A percentile compares a stretch with the other conserved stretches of the same genome.
Evolutionary conservation across 805 yeast species (phyloP).

Genomic region (Alloascoidea africana): DNA sequence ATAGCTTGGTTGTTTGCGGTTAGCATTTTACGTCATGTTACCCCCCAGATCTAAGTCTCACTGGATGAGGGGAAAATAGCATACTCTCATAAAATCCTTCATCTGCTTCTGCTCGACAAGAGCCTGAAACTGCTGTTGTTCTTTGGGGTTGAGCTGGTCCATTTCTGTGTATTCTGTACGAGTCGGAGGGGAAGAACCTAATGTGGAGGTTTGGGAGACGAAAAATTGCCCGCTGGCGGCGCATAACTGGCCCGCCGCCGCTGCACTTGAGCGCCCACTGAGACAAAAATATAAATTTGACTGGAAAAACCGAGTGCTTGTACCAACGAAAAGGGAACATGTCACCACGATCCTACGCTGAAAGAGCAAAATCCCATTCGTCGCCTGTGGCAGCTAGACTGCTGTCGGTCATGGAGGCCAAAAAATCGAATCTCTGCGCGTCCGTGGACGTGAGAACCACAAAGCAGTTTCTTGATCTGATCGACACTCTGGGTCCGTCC

Average conservation of each 20-base stretch:
- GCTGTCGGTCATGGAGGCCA: slow-evolving; percentile 56
- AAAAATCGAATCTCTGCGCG: slow-evolving; percentile 85
- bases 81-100: slow-evolving; percentile 93
- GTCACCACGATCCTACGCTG: slow-evolving; percentile 29
- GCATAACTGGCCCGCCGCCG: too few species aligned
- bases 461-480: slow-evolving; percentile 49
- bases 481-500: slow-evolving; percentile 79
- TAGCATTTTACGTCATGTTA: too few species aligned
- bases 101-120: slow-evolving; percentile 94
- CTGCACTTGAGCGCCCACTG: too few species aligned
- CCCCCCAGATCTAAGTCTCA: too few species aligned
- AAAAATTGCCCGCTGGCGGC: too few species aligned
- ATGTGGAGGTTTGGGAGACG: too few species aligned
- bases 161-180: too few species aligned
- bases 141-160: slow-evolving; percentile 92
- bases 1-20: too few species aligned
- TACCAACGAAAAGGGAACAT: neutral
- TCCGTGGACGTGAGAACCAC: slow-evolving; percentile 84
- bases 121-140: slow-evolving; percentile 93
- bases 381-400: slow-evolving; percentile 73
- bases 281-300: too few species aligned
- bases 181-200: too few species aligned
- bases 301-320: too few species aligned
- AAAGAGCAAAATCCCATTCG: slow-evolving; percentile 55
- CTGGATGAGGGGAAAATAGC: too few species aligned